A percentile compares a stretch with the other conserved stretches of the same genome.
phyloP scores from a whole-genome alignment of 2,329 filamentous ascomycete species.

The Paraphaeosphaeria minitans region DNA sequence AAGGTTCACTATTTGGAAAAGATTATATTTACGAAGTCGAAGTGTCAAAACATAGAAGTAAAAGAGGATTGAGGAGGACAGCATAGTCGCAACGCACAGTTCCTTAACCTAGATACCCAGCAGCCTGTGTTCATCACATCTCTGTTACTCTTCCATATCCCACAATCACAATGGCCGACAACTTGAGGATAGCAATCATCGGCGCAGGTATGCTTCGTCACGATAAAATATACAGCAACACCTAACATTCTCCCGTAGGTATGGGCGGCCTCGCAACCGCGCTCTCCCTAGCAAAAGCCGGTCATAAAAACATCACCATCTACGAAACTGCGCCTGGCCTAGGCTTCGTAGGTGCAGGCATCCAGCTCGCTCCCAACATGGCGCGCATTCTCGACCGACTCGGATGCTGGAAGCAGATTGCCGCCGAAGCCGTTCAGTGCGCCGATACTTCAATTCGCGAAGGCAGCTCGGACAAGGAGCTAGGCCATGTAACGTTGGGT shows the following conservation, averaged over 20 bases:
- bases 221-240: background rate
- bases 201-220: constrained; percentile 33
- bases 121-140: background rate
- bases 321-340: constrained; percentile 75
- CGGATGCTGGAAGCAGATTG: constrained; percentile 74
- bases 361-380: constrained; percentile 84
- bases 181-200: constrained; percentile 39
- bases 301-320: constrained; percentile 74
- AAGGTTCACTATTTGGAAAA: background rate
- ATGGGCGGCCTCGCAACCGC: constrained; percentile 79
- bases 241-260: constrained; percentile 54
- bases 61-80: constrained; percentile 3
- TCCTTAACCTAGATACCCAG: constrained; percentile 3
- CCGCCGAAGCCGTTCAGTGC: constrained; percentile 72
- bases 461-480: constrained; percentile 70
- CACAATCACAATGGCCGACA: constrained; percentile 31
- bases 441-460: constrained; percentile 75
- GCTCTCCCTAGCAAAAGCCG: constrained; percentile 74
- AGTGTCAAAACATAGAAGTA: background rate
- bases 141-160: background rate
- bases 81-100: background rate
- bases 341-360: constrained; percentile 83
- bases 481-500: constrained; percentile 71
- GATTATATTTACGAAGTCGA: background rate
- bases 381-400: constrained; percentile 74